Conservation (phyloP, 345 rosid species). For the Citrus trifoliata region DNA sequence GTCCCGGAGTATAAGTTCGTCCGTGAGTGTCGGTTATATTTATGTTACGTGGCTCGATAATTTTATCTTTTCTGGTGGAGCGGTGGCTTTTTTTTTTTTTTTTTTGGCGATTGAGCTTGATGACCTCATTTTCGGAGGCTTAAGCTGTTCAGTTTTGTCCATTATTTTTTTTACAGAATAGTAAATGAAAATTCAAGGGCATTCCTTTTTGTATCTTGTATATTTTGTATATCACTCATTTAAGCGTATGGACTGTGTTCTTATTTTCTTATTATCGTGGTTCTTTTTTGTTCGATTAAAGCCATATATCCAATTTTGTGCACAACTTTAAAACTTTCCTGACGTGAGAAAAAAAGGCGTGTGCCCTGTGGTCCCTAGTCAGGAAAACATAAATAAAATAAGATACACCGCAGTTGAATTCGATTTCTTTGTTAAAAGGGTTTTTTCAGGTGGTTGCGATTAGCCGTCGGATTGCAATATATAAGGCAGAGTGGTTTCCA, state of each 20-base stretch:
- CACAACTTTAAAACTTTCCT: neutral
- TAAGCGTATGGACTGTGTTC: neutral
- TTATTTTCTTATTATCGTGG: neutral
- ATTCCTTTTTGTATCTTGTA: slow-evolving; percentile 18
- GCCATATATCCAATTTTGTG: neutral
- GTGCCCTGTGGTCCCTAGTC: neutral
- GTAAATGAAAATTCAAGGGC: slow-evolving; percentile 11
- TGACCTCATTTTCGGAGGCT: slow-evolving; percentile 14
- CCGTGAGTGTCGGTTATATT: neutral
- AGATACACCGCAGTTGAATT: neutral
- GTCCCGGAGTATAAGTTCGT: neutral
- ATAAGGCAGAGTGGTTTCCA: neutral
- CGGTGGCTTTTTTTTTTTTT: neutral
- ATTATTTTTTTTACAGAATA: neutral
- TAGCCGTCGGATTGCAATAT: neutral
- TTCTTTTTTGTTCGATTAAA: neutral
- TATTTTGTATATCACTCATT: slow-evolving; percentile 9
- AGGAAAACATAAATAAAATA: neutral
- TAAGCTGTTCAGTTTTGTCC: slow-evolving; percentile 23
- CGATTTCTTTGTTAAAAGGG: too few species aligned
- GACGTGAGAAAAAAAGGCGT: neutral
- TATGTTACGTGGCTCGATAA: neutral
- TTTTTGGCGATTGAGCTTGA: slow-evolving; percentile 14
- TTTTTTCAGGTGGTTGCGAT: neutral
- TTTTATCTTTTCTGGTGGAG: neutral